Evolutionary conservation across 208 protist genomes (phyloP).

Genomic region (Acanthamoeba culbertsoni): DNA sequence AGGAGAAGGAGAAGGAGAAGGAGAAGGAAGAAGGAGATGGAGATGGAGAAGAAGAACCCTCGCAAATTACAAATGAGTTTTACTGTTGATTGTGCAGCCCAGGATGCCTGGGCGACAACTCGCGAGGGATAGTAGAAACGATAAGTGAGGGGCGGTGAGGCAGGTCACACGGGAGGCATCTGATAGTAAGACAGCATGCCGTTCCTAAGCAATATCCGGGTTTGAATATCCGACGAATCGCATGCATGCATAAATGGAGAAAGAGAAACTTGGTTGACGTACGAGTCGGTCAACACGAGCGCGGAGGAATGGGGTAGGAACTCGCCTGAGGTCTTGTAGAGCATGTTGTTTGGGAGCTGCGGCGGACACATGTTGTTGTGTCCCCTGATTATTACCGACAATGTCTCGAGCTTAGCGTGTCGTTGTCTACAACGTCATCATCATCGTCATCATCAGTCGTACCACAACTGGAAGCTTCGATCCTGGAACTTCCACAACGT

Average conservation of each 20-base stretch:
- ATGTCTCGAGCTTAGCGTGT: too few species aligned
- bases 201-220: too few species aligned
- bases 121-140: too few species aligned
- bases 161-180: background rate
- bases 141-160: too few species aligned
- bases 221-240: background rate
- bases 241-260: background rate
- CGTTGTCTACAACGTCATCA: too few species aligned
- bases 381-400: background rate
- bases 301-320: background rate
- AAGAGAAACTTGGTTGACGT: background rate
- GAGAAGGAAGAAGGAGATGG: background rate
- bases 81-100: too few species aligned
- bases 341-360: background rate
- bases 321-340: background rate
- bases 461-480: background rate
- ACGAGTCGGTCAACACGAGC: background rate
- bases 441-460: too few species aligned
- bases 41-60: background rate
- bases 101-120: too few species aligned
- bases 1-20: background rate
- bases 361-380: background rate
- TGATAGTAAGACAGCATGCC: background rate
- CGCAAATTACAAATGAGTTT: background rate
- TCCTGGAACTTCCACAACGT: background rate